Conservation (phyloP, 192 early-diverging fungal genomes). For the Entophlyctis helioformis region DNA sequence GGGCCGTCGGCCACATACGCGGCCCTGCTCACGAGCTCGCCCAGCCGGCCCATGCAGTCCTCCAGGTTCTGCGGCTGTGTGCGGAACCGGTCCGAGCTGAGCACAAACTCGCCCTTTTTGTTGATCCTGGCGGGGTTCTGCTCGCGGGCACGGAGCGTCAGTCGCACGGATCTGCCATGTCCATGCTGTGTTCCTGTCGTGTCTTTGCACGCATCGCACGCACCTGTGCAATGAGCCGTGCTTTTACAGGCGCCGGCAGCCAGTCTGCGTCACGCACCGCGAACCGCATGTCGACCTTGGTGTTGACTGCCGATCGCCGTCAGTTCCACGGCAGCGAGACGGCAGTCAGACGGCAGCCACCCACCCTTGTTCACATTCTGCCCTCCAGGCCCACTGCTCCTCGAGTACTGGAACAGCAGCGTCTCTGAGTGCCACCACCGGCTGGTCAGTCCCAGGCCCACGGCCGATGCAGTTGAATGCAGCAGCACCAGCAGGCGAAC, state of each 20-base stretch:
- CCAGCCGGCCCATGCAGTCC: constrained; percentile 64
- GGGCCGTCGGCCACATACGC: constrained; percentile 57
- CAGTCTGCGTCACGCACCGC: constrained; percentile 50
- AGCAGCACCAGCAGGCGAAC: too few species aligned
- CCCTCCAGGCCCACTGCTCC: constrained; percentile 78
- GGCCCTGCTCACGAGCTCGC: constrained; percentile 43
- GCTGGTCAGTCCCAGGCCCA: too few species aligned
- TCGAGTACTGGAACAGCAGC: too few species aligned
- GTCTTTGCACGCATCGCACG: not conserved
- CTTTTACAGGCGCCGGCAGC: constrained; percentile 63
- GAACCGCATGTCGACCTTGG: constrained; percentile 76
- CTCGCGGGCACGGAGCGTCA: not conserved
- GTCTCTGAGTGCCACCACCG: too few species aligned
- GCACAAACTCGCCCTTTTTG: constrained; percentile 58
- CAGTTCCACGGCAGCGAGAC: not conserved
- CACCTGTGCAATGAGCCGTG: constrained; percentile 40
- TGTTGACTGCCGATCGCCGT: constrained; percentile 41
- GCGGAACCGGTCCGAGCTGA: constrained; percentile 64
- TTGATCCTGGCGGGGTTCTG: constrained; percentile 32
- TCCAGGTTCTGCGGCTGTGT: constrained; percentile 68
- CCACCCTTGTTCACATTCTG: constrained; percentile 89
- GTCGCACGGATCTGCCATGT: not conserved
- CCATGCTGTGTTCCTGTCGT: not conserved
- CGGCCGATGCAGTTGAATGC: too few species aligned
- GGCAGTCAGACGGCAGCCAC: not conserved